phyloP scores from a whole-genome alignment of 129 eudicot genomes.

The Logfia minima region DNA sequence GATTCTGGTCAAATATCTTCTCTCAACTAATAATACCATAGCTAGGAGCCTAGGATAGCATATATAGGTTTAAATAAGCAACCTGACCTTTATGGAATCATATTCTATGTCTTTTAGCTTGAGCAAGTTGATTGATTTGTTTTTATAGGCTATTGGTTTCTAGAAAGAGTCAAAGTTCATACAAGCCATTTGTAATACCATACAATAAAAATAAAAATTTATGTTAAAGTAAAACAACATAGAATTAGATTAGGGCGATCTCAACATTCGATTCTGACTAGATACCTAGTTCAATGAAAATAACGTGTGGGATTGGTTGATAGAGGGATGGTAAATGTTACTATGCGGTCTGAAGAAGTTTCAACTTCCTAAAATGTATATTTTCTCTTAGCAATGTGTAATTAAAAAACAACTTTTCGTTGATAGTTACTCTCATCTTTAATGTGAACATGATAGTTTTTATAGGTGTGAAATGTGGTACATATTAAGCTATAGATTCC shows the following conservation, averaged over 20 bases:
- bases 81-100: not conserved
- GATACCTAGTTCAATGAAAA: not conserved
- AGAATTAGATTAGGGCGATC: not conserved
- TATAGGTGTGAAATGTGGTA: not conserved
- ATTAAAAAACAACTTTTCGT: not conserved
- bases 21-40: constrained; percentile 4
- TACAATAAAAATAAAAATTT: not conserved
- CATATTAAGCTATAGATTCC: not conserved
- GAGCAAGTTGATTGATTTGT: constrained; percentile 4
- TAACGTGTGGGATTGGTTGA: not conserved
- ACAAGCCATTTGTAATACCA: not conserved
- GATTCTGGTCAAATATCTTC: not conserved
- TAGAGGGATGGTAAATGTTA: constrained; percentile 10
- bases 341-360: not conserved
- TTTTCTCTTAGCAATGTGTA: not conserved
- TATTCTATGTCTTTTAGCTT: constrained; percentile 4
- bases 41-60: not conserved
- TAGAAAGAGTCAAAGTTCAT: not conserved
- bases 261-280: not conserved
- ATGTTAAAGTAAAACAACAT: not conserved
- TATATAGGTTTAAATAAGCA: not conserved
- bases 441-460: not conserved
- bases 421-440: constrained; percentile 3
- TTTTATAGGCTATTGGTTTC: not conserved
- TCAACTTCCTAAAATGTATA: not conserved